Percentiles rank a stretch among this genome's conserved stretches.
These are phyloP conservation scores for Stylonectria norvegica DNA, from an alignment of 2,329 filamentous ascomycete genomes.

Conservation along the genomic window DNA sequence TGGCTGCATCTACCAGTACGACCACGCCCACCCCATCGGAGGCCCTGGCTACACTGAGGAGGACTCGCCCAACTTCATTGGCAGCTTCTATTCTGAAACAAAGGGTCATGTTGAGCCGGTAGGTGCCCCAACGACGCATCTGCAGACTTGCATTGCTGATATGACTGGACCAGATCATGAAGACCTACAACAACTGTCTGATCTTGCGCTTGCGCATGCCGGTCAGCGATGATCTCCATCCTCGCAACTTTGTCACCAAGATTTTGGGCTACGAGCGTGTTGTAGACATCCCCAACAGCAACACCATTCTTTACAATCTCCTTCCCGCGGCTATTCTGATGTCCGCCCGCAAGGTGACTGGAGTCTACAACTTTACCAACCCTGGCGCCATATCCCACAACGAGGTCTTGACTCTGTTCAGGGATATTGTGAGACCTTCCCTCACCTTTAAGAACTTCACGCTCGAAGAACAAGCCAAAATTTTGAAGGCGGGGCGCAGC, in stretches of 20 bases:
- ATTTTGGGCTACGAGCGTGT: conserved; percentile 62
- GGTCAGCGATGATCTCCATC: conserved; percentile 63
- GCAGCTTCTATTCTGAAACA: conserved; percentile 66
- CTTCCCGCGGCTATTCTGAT: conserved; percentile 59
- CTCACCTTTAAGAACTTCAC: conserved; percentile 65
- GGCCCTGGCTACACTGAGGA: conserved; percentile 59
- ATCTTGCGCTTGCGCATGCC: conserved; percentile 68
- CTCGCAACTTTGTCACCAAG: conserved; percentile 67
- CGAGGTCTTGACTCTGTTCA: conserved; percentile 61
- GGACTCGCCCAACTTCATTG: conserved; percentile 61
- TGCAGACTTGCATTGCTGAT: not conserved
- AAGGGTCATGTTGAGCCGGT: conserved; percentile 60
- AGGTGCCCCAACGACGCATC: not conserved
- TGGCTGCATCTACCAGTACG: conserved; percentile 65
- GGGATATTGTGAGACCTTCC: conserved; percentile 57
- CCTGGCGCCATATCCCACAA: conserved; percentile 69
- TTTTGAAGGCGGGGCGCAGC: conserved; percentile 64
- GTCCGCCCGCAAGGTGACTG: conserved; percentile 58
- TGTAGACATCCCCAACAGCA: conserved; percentile 66
- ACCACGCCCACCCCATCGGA: conserved; percentile 57
- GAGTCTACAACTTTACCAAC: conserved; percentile 69
- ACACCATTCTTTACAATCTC: conserved; percentile 63
- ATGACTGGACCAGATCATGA: conserved; percentile 50
- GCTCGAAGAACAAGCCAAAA: conserved; percentile 62
- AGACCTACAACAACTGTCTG: conserved; percentile 58